Base-by-base conservation (phyloP, 1,284 basidiomycete species). In the Marasmius fiardii region DNA sequence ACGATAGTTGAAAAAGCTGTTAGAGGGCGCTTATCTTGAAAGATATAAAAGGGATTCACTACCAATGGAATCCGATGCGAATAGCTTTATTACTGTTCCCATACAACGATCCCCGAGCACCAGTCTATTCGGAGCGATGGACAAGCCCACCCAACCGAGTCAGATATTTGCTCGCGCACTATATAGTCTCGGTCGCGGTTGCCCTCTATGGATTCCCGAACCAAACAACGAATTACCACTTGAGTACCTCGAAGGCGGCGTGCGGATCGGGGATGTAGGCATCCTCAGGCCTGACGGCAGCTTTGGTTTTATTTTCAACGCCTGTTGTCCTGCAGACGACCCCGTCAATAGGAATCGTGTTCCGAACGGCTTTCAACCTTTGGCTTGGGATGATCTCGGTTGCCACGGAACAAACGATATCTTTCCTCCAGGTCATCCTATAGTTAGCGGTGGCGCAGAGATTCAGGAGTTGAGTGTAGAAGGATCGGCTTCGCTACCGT, bases 141-240 rank as follows among this genome's bases (percentile, higher is more conserved):
- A n/a, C n/a, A n/a, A n/a, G n/a, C n/a, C n/a, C n/a, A n/a, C 7
- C 16, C 28, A 26, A 26, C 16, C 43, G 8, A 20, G 48, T 35
- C 23, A 52, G 51, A 11, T 34, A 14, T 57, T 53, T 37, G 51
- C 55, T 21, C 50, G 44, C 3, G 18, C 48, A 31, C 55, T 57
- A 26, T 35, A 52, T 6, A 44, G 20, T 21, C 43, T 49, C 20
- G 35, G 51, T 11, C 53, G 57, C n/a, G 70, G 69, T 4, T 68
- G 65, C 51, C 67, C 68, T 2, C 55, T 71, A 23, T 68, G 65
- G 67, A 56, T 61, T 8, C 68, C 70, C 3, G 62, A 67, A 49
- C 64, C 64, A 10, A 58, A 58, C 35, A 56, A 45, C 23, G 51
- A 43, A 26, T 55, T 67, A 23, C 56, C 61, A 3, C 45, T 54